phyloP scores from a whole-genome alignment of 805 yeast genomes.

The Wickerhamomyces canadensis region DNA sequence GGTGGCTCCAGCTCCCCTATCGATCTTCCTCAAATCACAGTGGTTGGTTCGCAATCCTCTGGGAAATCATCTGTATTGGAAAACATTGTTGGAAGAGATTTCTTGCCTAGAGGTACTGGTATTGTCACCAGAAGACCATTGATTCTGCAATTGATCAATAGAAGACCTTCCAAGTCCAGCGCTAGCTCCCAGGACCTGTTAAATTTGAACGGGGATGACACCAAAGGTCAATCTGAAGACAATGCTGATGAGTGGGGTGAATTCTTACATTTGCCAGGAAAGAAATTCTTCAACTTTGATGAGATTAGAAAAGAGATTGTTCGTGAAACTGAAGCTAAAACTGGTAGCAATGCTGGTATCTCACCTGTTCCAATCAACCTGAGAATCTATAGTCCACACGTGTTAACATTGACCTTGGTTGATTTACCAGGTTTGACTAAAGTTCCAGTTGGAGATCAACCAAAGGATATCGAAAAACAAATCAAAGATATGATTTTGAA shows the following conservation, averaged over 20 bases:
- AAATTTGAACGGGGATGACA: conserved; percentile 40
- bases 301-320: conserved; percentile 89
- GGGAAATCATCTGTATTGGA: conserved; percentile 89
- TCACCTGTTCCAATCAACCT: conserved; percentile 89
- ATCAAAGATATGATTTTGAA: conserved; percentile 90
- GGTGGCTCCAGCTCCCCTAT: conserved; percentile 77
- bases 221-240: conserved; percentile 53
- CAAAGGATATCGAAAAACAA: conserved; percentile 92
- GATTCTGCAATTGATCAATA: conserved; percentile 74
- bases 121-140: conserved; percentile 88
- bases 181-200: conserved; percentile 23
- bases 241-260: conserved; percentile 95
- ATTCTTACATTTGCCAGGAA: conserved; percentile 86
- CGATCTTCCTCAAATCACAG: conserved; percentile 92
- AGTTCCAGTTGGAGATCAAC: conserved; percentile 99
- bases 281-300: conserved; percentile 80
- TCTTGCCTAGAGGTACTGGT: conserved; percentile 89
- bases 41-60: conserved; percentile 86
- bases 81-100: conserved; percentile 87
- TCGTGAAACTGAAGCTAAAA: conserved; percentile 80
- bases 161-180: conserved; percentile 37
- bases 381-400: conserved; percentile 91
- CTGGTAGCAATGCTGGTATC: conserved; percentile 83
- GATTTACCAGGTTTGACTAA: conserved; percentile 97
- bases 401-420: conserved; percentile 86